Base-by-base conservation (phyloP, 2,329 filamentous ascomycete species). In the Dryadomyces quercus-mongolicae region DNA sequence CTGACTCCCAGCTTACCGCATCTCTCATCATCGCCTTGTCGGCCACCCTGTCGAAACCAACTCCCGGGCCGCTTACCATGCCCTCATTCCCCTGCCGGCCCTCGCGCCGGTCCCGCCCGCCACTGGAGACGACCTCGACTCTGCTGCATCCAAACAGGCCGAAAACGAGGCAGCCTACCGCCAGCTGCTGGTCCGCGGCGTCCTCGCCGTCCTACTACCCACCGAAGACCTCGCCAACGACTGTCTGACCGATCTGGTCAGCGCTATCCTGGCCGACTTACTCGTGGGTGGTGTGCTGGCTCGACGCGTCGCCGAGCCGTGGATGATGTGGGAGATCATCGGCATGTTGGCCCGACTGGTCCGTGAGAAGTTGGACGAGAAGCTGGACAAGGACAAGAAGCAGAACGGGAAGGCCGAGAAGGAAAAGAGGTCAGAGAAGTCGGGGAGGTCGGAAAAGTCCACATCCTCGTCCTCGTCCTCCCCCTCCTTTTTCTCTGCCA, bases 221-320 rank as follows among this genome's bases (percentile, higher is more conserved):
- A 93, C 90, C 16, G 92, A 97, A 64, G 92, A 97, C 66, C 74
- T 97, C 43, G 83, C 92, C 63, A 97, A 95, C 66, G 81, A 81
- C 53, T 95, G 88, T 66, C 74, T 97, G 62, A 85, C 87, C 55
- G 79, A 88, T 40, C 74, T 98, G 58, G 85, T 96, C 58, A 82
- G 84, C 54, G 89, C 96, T 69, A 86, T 97, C 60, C 76, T 97
- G 58, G 88, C 90, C 7, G 90, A 96, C 68, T 82, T 95, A 66
- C 88, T 97, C 58, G 75, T 98, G 59, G 88, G 88, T 58, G 90
- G 88, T 61, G 78, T 86, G 55, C 75, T 96, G 62, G 82, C 84
- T 62, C 86, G 85, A 63, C 94, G 86, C 66, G 77, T 86, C 44
- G 89, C 86, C 61, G 85, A 97, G 69, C 87, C 88, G 22, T 94